Percentiles rank a stretch among this genome's conserved stretches.
Evolutionary conservation across 2,329 filamentous ascomycete genomes (phyloP).

Genomic region (Acrocalymma vagum): DNA sequence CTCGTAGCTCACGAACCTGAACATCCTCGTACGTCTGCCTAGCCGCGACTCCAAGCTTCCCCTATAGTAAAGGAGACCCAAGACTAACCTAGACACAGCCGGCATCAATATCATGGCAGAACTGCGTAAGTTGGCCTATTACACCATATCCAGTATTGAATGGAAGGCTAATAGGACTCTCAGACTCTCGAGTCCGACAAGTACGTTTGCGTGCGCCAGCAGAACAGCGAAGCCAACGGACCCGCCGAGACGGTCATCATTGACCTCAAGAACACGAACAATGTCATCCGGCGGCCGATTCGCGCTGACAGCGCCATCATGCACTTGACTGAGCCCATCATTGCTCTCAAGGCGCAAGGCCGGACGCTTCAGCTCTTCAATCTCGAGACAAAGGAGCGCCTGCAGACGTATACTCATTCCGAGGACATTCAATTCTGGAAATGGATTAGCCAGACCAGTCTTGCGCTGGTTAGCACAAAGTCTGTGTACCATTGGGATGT

Average conservation of each 20-base stretch:
- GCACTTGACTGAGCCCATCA: slow-evolving; percentile 97
- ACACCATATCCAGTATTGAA: slow-evolving; percentile 7
- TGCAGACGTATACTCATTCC: slow-evolving; percentile 95
- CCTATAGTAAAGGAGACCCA: slow-evolving; percentile 22
- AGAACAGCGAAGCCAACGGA: slow-evolving; percentile 78
- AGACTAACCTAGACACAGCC: slow-evolving; percentile 58
- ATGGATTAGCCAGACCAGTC: slow-evolving; percentile 90
- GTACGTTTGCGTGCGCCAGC: slow-evolving; percentile 96
- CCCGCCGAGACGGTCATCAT: slow-evolving; percentile 96
- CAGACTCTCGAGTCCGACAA: slow-evolving; percentile 98
- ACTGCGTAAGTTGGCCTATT: slow-evolving; percentile 70
- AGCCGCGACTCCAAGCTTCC: slow-evolving; percentile 19
- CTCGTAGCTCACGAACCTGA: slow-evolving; percentile 56
- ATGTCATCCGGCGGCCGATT: slow-evolving; percentile 92
- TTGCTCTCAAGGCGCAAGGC: slow-evolving; percentile 93
- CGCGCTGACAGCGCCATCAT: slow-evolving; percentile 99
- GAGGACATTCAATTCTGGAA: slow-evolving; percentile 99
- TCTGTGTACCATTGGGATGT: slow-evolving; percentile 98
- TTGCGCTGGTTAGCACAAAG: slow-evolving; percentile 90
- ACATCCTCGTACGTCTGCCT: slow-evolving; percentile 55
- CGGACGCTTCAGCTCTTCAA: slow-evolving; percentile 98
- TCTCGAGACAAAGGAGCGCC: slow-evolving; percentile 88
- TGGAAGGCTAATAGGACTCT: slow-evolving; percentile 23
- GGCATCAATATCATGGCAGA: slow-evolving; percentile 83
- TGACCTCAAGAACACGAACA: slow-evolving; percentile 97